Evolutionary conservation across 2,329 filamentous ascomycete genomes (phyloP).

Genomic region (Onygenales sp.): DNA sequence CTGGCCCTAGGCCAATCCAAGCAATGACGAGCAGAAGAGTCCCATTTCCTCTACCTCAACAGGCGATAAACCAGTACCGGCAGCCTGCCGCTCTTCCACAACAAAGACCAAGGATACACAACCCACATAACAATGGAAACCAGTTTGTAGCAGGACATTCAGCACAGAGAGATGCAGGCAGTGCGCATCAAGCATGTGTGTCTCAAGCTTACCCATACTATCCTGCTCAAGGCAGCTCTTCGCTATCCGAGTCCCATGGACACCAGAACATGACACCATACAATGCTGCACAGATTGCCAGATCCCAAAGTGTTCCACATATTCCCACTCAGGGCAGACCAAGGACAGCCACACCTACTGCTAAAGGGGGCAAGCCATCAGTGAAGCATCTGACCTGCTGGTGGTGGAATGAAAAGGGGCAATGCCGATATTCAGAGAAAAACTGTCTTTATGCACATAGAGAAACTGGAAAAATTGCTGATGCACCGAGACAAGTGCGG

Average conservation of each 20-base stretch:
- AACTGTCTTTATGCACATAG: constrained; percentile 20
- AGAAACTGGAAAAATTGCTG: constrained; percentile 13
- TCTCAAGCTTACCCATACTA: not conserved
- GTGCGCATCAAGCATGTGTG: not conserved
- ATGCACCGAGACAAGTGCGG: constrained; percentile 10
- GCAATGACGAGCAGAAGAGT: too few species aligned
- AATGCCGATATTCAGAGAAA: constrained; percentile 14
- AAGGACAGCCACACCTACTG: not conserved
- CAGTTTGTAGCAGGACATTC: not conserved
- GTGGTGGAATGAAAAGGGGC: constrained; percentile 17
- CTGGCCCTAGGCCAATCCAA: too few species aligned
- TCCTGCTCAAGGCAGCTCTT: too few species aligned
- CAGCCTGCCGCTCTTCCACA: not conserved
- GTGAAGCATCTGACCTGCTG: constrained; percentile 23
- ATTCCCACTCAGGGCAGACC: not conserved
- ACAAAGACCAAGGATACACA: not conserved
- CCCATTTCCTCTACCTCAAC: not conserved
- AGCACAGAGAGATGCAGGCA: not conserved
- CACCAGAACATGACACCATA: too few species aligned
- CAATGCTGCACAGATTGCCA: too few species aligned
- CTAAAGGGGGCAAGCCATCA: constrained; percentile 4
- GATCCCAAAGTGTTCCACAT: too few species aligned
- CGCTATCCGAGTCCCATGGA: not conserved
- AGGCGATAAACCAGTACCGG: not conserved
- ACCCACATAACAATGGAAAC: not conserved